phyloP scores from a whole-genome alignment of 2,329 filamentous ascomycete genomes.

The Ophiostoma montium region DNA sequence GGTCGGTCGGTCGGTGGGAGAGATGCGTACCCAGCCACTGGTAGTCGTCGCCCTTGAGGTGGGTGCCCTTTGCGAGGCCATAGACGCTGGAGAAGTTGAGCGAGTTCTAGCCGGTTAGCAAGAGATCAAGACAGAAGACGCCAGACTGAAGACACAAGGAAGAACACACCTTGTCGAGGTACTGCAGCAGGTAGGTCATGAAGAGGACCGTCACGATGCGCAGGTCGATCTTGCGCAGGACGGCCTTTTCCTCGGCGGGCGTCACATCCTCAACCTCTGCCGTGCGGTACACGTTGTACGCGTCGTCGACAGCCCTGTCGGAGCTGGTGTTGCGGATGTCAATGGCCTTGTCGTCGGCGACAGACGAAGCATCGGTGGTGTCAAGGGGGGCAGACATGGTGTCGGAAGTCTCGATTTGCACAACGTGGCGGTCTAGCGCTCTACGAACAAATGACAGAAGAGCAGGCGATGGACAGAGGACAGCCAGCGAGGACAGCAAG shows the following conservation, averaged over 20 bases:
- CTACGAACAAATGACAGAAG: no score
- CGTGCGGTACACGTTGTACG: background rate
- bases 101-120: background rate
- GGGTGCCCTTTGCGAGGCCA: constrained; percentile 8
- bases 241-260: constrained; percentile 18
- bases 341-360: background rate
- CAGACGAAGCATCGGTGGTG: background rate
- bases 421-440: no score
- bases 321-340: background rate
- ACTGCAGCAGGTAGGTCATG: constrained; percentile 44
- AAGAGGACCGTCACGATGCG: constrained; percentile 43
- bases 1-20: no score
- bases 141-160: no score
- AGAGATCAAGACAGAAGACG: no score
- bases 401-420: no score
- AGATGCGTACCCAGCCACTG: constrained; percentile 19
- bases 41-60: constrained; percentile 20
- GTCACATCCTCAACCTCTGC: background rate
- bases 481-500: no score
- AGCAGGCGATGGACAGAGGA: no score
- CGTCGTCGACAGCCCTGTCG: background rate
- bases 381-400: no score
- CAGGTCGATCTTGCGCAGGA: constrained; percentile 42
- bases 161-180: constrained; percentile 37
- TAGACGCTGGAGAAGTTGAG: constrained; percentile 13